A percentile compares a stretch with the other conserved stretches of the same genome.
Evolutionary conservation across 495 filamentous ascomycete species (phyloP).

Genomic region (Hyphodiscus hymeniophilus): DNA sequence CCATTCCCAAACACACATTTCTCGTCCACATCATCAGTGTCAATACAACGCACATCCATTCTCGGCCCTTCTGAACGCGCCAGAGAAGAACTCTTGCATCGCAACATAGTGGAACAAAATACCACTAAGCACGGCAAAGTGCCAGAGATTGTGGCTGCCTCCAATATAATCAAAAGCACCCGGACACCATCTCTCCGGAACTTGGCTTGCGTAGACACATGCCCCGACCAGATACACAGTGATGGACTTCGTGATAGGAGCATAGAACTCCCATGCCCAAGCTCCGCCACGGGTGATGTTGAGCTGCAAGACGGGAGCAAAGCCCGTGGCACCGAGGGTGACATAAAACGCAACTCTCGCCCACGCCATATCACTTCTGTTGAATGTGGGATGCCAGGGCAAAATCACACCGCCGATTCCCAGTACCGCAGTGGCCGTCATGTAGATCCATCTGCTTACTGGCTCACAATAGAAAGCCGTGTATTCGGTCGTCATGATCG

Average conservation of each 20-base stretch:
- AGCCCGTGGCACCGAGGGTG: conserved; percentile 80
- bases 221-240: conserved; percentile 81
- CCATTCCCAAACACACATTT: not conserved
- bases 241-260: conserved; percentile 77
- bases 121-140: conserved; percentile 89
- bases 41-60: conserved; percentile 33
- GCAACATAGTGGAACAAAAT: conserved; percentile 94
- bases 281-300: conserved; percentile 62
- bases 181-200: conserved; percentile 88
- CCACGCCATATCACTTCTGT: conserved; percentile 87
- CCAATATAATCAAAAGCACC: conserved; percentile 92
- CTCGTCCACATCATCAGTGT: not conserved
- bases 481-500: conserved; percentile 97
- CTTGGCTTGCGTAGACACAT: conserved; percentile 81
- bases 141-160: conserved; percentile 95
- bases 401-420: conserved; percentile 85
- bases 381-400: conserved; percentile 95
- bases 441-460: conserved; percentile 77
- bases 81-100: conserved; percentile 89
- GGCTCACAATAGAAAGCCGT: conserved; percentile 98
- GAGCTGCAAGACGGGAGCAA: conserved; percentile 80
- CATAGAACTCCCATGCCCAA: conserved; percentile 80
- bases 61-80: conserved; percentile 67
- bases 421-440: conserved; percentile 69
- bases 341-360: conserved; percentile 87